phyloP scores from a whole-genome alignment of 441 rosid species.

The Pelargonium australe region DNA sequence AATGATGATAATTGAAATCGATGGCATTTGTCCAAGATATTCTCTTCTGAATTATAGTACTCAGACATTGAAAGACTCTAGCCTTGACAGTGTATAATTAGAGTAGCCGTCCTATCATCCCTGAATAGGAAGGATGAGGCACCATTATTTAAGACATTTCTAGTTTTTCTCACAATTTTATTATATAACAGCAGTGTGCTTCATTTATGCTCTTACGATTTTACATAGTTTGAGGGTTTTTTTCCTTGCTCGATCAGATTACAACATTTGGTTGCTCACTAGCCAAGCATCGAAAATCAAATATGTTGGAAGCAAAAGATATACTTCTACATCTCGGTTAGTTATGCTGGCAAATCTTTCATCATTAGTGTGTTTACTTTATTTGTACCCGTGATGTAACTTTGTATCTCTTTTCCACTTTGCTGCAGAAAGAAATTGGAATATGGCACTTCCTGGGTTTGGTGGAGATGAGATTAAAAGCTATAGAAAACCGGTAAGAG shows the following conservation, averaged over 20 bases:
- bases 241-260: conserved; percentile 38
- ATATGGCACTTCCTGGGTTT: conserved; percentile 81
- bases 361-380: conserved; percentile 18
- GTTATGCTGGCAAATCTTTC: conserved; percentile 23
- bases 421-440: conserved; percentile 77
- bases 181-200: too few relatives aligned
- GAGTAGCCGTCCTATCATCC: background rate
- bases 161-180: background rate
- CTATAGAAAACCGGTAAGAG: conserved; percentile 60
- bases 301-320: conserved; percentile 85
- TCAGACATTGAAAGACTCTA: background rate
- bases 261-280: conserved; percentile 88
- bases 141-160: background rate
- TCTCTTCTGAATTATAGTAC: background rate
- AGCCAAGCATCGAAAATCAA: conserved; percentile 88
- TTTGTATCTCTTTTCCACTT: conserved; percentile 16
- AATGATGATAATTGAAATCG: background rate
- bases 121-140: background rate
- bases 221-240: background rate
- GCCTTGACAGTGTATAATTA: background rate
- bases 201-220: background rate
- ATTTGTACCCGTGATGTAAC: conserved; percentile 14
- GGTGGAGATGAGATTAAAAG: conserved; percentile 83
- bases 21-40: background rate
- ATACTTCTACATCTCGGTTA: conserved; percentile 84